Evolutionary conservation across 768 basidiomycete genomes (phyloP).

Genomic region (Porpolomopsis calyptriformis): DNA sequence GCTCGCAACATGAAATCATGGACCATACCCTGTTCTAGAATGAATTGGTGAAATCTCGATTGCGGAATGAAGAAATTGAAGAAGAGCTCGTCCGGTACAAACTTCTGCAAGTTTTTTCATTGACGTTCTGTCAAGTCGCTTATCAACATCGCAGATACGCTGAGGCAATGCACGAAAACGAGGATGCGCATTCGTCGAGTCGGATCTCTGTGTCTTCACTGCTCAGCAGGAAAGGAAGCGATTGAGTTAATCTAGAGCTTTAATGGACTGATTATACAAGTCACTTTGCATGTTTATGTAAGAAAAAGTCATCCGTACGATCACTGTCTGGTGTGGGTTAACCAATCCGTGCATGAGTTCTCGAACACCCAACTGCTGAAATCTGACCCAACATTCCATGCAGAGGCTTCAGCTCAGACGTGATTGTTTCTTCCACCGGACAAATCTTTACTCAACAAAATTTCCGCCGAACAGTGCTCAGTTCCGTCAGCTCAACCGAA

Average conservation of each 20-base stretch:
- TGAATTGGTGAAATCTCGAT: conserved; percentile 78
- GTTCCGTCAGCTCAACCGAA: not conserved
- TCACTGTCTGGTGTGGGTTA: too few relatives aligned
- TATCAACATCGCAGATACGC: conserved; percentile 33
- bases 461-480: not conserved
- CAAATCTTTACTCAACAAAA: conserved; percentile 8
- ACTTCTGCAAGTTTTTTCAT: conserved; percentile 49
- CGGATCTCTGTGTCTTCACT: conserved; percentile 44
- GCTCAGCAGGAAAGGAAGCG: conserved; percentile 19
- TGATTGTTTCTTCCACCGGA: conserved; percentile 13
- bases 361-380: not conserved
- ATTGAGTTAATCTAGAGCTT: not conserved
- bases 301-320: too few relatives aligned
- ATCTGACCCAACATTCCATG: too few relatives aligned
- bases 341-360: not conserved
- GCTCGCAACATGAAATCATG: not conserved
- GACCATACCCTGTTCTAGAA: conserved; percentile 38
- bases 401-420: conserved; percentile 14
- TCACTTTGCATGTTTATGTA: not conserved
- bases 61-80: conserved; percentile 90
- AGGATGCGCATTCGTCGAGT: conserved; percentile 59
- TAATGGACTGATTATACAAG: not conserved
- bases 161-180: conserved; percentile 70
- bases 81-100: conserved; percentile 92
- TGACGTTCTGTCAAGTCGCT: conserved; percentile 4